Base-by-base conservation (phyloP, 73 alveolate genomes). In the Paramecium caudatum region DNA sequence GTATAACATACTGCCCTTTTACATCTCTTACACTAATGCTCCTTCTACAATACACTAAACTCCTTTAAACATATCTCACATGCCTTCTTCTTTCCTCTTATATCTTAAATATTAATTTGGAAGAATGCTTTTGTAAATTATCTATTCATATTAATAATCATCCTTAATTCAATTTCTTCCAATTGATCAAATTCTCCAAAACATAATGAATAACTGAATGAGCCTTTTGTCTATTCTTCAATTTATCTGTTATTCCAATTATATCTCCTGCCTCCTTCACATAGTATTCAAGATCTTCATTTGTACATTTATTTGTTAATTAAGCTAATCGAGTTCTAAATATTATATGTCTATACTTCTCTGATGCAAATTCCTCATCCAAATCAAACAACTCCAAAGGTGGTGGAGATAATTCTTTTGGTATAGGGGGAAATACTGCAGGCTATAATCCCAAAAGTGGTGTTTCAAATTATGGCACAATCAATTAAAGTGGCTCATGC, bases 381-480 rank as follows among this genome's bases (percentile, higher is more conserved):
- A 98, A 91, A 91, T 98, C 99, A 87, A 95, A 98, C 80, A 97
- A 90, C 37, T 98, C 99, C 32, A 98, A 94, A 46, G 90, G 93
- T 39, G 99, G 99, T 27, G 98, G 98, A 34, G 98, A 96, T 37
- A 98, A 96, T 55, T 98, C 99, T 91, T 96, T 97, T 47, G 97
- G 91, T 63, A 96, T 95, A 1, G 99, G 99, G 5, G 99, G 99
- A 86, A 98, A 98, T 10, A 97, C 99, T 45, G 99, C 99, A n/a
- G 99, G 97, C 65, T 92, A 85, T 6, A 97, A 91, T 21, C 97
- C 92, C 8, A 99, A 98, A 94, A 98, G 91, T 8, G 99, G 99
- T 0, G 99, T 97, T 93, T 98, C 99, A 94, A 98, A 98, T 78
- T 94, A 95, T n/a, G 99, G 99, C 7, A 99, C 99, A 47, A 98